Conservation (phyloP, 2,329 filamentous ascomycete genomes). For the Trichothecium sympodiale region DNA sequence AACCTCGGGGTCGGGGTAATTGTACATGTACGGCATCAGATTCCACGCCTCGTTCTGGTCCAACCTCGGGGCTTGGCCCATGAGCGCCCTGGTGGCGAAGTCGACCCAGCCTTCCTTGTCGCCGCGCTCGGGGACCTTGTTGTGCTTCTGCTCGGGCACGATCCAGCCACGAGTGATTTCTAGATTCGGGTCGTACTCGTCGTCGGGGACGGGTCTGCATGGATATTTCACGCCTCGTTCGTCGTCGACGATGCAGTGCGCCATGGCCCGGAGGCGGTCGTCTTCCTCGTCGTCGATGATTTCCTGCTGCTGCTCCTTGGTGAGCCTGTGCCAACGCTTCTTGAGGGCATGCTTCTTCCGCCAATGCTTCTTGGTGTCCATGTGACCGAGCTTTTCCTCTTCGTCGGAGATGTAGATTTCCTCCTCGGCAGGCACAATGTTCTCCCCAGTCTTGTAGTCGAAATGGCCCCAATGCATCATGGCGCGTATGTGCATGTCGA, state of each 20-base stretch:
- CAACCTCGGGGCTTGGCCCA: constrained; percentile 11
- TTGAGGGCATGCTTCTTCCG: constrained; percentile 32
- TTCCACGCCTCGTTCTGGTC: constrained; percentile 11
- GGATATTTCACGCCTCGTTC: constrained; percentile 6
- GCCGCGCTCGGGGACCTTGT: constrained; percentile 8
- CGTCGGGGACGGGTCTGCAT: constrained; percentile 1
- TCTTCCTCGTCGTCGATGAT: constrained; percentile 26
- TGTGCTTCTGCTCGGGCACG: constrained; percentile 11
- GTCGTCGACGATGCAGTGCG: constrained; percentile 12
- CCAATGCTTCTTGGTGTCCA: constrained; percentile 28
- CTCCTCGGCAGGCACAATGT: constrained; percentile 37
- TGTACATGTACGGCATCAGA: constrained; percentile 12
- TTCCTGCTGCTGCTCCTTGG: constrained; percentile 21
- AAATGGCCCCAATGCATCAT: constrained; percentile 56
- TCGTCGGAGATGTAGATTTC: constrained; percentile 42
- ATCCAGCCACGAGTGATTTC: constrained; percentile 22
- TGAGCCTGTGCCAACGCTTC: constrained; percentile 28
- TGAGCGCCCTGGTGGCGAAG: constrained; percentile 15
- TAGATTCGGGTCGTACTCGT: constrained; percentile 17
- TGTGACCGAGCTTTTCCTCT: constrained; percentile 20
- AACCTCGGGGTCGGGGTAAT: constrained; percentile 7
- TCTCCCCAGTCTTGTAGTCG: constrained; percentile 37
- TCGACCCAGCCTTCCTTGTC: constrained; percentile 13
- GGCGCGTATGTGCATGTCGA: constrained; percentile 41
- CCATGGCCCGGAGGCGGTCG: constrained; percentile 21